phyloP scores from a whole-genome alignment of 805 yeast genomes.

The Kuraishia capsulata region DNA sequence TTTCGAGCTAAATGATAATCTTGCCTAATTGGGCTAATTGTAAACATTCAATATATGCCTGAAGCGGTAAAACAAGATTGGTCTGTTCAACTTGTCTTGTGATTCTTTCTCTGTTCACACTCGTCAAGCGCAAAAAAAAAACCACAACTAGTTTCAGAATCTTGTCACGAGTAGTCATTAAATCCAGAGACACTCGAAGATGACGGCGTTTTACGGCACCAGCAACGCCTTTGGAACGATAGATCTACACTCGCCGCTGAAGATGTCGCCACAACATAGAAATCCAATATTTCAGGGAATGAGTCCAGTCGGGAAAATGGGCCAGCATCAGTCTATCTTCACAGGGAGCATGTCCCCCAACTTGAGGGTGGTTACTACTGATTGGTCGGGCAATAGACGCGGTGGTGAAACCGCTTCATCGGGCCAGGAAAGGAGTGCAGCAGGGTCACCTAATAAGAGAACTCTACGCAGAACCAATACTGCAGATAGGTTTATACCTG shows the following conservation, averaged over 20 bases:
- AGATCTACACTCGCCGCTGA: not conserved
- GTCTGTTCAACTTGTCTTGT: too few species aligned
- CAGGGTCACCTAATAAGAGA: constrained; percentile 14
- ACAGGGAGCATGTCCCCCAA: constrained; percentile 18
- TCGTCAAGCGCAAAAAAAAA: too few species aligned
- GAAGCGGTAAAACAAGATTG: too few species aligned
- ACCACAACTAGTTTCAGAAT: too few species aligned
- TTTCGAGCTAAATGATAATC: too few species aligned
- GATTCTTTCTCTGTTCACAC: too few species aligned
- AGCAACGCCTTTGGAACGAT: not conserved
- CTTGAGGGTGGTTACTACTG: constrained; percentile 23
- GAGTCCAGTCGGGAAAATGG: not conserved
- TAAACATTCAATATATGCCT: too few species aligned
- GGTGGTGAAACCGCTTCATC: too few species aligned
- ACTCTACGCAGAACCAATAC: constrained; percentile 20
- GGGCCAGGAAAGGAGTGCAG: constrained; percentile 1
- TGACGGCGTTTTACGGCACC: not conserved
- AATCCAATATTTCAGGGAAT: not conserved
- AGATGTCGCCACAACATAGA: not conserved
- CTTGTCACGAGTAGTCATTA: too few species aligned
- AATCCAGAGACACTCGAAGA: too few species aligned
- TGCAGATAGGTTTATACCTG: constrained; percentile 56
- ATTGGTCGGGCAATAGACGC: constrained; percentile 16
- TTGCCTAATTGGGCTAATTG: too few species aligned
- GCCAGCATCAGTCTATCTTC: not conserved